Evolutionary conservation across 768 basidiomycete genomes (phyloP).

Genomic region (Cantharellus anzutake): DNA sequence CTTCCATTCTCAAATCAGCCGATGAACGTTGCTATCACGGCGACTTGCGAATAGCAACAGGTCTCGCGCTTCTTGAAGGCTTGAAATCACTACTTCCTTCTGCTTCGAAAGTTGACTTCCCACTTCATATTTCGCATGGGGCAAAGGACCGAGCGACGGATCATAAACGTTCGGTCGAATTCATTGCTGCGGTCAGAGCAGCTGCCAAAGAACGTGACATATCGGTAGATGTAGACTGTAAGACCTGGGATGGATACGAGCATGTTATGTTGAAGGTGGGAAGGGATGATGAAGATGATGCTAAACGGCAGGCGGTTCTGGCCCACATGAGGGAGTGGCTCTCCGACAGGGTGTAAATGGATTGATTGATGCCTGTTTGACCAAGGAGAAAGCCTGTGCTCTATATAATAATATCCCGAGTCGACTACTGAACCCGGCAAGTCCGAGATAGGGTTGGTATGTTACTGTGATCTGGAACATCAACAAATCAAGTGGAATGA

Average conservation of each 20-base stretch:
- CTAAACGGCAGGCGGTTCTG: constrained; percentile 18
- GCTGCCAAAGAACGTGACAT: constrained; percentile 11
- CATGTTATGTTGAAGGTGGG: constrained; percentile 18
- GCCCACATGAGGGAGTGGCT: constrained; percentile 19
- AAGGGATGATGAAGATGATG: constrained; percentile 17
- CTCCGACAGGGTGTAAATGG: constrained; percentile 10
- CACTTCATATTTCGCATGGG: constrained; percentile 21
- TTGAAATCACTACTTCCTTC: constrained; percentile 12
- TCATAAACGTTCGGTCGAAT: constrained; percentile 14
- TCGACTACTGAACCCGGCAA: too few relatives aligned
- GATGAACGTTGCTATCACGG: constrained; percentile 19
- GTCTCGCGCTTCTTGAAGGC: constrained; percentile 16
- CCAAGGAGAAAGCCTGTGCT: too few relatives aligned
- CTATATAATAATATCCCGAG: too few relatives aligned
- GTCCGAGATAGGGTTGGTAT: too few relatives aligned
- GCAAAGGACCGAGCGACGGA: constrained; percentile 18
- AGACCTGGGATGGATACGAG: constrained; percentile 22
- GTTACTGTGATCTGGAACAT: too few relatives aligned
- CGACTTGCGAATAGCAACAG: constrained; percentile 19
- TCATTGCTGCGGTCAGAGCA: constrained; percentile 8
- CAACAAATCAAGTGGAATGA: too few relatives aligned
- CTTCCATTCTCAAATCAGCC: neutral
- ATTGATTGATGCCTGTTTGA: neutral
- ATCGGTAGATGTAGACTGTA: constrained; percentile 17
- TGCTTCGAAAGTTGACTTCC: constrained; percentile 7